Evolutionary conservation across 78 protist genomes (phyloP).

Genomic region (Tieghemostelium lacteum): DNA sequence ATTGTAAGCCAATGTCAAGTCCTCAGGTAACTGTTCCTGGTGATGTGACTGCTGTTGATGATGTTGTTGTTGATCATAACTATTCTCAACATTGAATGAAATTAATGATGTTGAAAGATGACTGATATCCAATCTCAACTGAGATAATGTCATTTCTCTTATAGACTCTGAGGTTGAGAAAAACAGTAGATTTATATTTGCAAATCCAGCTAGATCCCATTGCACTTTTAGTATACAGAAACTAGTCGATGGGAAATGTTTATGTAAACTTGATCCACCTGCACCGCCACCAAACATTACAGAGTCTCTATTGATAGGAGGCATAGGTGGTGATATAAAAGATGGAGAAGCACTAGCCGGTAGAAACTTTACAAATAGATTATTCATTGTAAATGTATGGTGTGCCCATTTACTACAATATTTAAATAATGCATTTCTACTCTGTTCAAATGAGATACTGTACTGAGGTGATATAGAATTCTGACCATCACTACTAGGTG

Average conservation of each 20-base stretch:
- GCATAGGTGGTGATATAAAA: constrained; percentile 42
- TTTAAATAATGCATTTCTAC: constrained; percentile 23
- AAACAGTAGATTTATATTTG: constrained; percentile 26
- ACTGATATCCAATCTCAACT: constrained; percentile 25
- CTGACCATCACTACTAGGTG: not conserved
- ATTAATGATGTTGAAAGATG: not conserved
- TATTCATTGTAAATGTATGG: constrained; percentile 4
- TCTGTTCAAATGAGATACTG: constrained; percentile 23
- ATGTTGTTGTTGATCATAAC: not conserved
- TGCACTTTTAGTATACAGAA: constrained; percentile 38
- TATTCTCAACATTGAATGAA: constrained; percentile 27
- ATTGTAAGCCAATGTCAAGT: not conserved
- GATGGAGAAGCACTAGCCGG: constrained; percentile 61
- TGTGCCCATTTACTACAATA: constrained; percentile 51
- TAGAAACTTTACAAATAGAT: constrained; percentile 43
- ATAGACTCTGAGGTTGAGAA: constrained; percentile 59
- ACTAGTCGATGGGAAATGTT: constrained; percentile 51
- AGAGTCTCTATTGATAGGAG: not conserved
- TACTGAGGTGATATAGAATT: constrained; percentile 11
- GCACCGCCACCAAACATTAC: not conserved
- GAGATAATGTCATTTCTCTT: constrained; percentile 21
- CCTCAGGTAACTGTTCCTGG: not conserved
- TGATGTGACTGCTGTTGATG: too few relatives aligned
- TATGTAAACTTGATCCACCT: not conserved
- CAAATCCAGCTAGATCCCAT: constrained; percentile 63